phyloP scores from a whole-genome alignment of 2,329 filamentous ascomycete species.

The Periglandula ipomoeae region DNA sequence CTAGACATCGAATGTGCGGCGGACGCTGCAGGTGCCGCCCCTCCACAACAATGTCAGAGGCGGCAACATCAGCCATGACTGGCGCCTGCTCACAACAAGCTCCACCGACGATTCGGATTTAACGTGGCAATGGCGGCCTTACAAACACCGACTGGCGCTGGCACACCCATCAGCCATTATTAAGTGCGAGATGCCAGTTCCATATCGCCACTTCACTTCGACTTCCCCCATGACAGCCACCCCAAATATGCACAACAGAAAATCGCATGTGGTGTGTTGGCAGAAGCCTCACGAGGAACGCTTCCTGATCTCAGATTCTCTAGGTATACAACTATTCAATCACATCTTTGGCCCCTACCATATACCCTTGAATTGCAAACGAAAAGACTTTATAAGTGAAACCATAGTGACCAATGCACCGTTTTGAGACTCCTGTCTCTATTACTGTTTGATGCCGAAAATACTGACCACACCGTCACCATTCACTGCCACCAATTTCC shows the following conservation, averaged over 20 bases:
- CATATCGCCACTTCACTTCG: no score
- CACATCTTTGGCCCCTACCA: not conserved
- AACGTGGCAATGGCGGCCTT: not conserved
- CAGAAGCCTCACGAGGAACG: not conserved
- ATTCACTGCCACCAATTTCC: constrained; percentile 66
- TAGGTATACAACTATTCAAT: constrained; percentile 2
- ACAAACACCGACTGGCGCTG: no score
- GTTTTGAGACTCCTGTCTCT: constrained; percentile 7
- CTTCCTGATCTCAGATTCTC: not conserved
- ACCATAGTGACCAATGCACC: not conserved
- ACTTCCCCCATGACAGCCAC: no score
- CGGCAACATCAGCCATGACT: not conserved
- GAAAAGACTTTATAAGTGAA: not conserved
- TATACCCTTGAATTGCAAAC: not conserved
- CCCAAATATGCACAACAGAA: not conserved
- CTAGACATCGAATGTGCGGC: not conserved
- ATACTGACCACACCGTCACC: constrained; percentile 67
- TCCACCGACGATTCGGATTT: not conserved
- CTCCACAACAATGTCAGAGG: not conserved
- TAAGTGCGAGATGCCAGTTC: no score
- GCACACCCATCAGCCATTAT: no score
- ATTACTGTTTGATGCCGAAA: constrained; percentile 48
- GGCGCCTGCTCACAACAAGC: not conserved
- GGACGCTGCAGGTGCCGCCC: not conserved
- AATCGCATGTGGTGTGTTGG: not conserved